Evolutionary conservation across 176 grass and related monocot genomes (phyloP).

Genomic region (Echinochloa phyllopogon): DNA sequence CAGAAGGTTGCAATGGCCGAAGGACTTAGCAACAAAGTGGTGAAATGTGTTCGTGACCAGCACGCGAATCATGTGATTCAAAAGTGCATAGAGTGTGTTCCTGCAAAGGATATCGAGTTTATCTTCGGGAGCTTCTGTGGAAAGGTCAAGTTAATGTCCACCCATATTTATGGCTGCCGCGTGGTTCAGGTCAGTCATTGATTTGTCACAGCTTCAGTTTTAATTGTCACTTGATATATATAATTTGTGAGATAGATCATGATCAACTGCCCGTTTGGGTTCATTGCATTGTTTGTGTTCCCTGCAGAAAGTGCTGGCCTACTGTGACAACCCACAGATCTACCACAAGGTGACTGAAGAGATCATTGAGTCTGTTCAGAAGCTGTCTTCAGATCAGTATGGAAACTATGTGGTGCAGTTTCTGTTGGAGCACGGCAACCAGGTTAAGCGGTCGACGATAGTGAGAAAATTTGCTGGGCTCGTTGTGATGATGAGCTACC

Average conservation of each 20-base stretch:
- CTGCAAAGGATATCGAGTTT: constrained; percentile 43
- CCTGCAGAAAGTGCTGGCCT: constrained; percentile 53
- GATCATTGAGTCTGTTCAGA: constrained; percentile 42
- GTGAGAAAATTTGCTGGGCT: constrained; percentile 40
- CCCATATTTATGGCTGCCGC: constrained; percentile 50
- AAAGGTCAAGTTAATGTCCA: constrained; percentile 42
- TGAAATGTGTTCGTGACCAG: constrained; percentile 54
- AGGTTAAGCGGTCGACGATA: constrained; percentile 30
- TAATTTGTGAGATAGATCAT: too few species aligned
- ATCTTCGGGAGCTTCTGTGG: constrained; percentile 45
- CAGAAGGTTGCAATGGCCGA: constrained; percentile 52
- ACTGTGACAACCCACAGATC: constrained; percentile 37
- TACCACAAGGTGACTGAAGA: constrained; percentile 3
- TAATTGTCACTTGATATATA: too few species aligned
- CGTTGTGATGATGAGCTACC: constrained; percentile 52
- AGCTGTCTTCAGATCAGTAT: too few species aligned
- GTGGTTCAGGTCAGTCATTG: too few species aligned
- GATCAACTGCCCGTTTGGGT: too few species aligned
- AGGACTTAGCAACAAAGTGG: constrained; percentile 47
- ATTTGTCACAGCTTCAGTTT: too few species aligned
- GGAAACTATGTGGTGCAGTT: constrained; percentile 68
- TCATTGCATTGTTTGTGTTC: too few species aligned
- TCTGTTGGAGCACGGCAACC: constrained; percentile 56
- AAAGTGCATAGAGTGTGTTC: constrained; percentile 67
- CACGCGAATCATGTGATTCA: constrained; percentile 62